Base-by-base conservation (phyloP, 202 grass and related monocot genomes). In the Setaria italica region DNA sequence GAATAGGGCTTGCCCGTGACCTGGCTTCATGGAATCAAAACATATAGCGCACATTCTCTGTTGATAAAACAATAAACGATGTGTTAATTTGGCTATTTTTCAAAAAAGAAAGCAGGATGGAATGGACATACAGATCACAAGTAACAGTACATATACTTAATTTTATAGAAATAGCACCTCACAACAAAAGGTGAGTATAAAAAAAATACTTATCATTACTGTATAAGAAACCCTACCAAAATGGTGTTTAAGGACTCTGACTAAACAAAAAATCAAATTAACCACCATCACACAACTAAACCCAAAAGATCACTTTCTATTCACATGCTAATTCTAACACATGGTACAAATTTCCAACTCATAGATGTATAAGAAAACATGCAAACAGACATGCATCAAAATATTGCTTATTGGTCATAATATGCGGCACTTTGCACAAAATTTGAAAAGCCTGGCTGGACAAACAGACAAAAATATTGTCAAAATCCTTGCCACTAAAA, bases 1-100 rank as follows among this genome's bases (percentile, higher is more conserved):
- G 74, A 98, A 98, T 29, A 98, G 88, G 41, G 95, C 95, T 83
- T 92, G 93, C 8, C 93, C 95, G 35, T 83, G 88, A 64, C 90
- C 93, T 15, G 87, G 74, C 77, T 94, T 98, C 93, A 95, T 98
- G 58, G 93, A 82, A 70, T 91, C 91, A 37, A 98, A 86, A 82
- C 95, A 98, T 83, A 98, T 98, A 15, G 90, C 78, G 3, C 95
- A 98, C 47, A 83, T 98, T 89, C 82, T 90, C 95, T 98, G 90
- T 86, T 78, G n/a, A 80, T 7, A 75, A 47, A 78, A 43, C 32
- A 76, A 89, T 48, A 84, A 70, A 82, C 78, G 16, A 60, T 6
- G 71, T 60, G 80, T 89, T 76, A 90, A 14, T 64, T 41, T 82
- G 66, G 5, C 19, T 20, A 15, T 77, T 48, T 85, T 77, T 19